These are phyloP conservation scores for Erodium maritimum DNA, from an alignment of 345 rosid species.

Conservation along the genomic window DNA sequence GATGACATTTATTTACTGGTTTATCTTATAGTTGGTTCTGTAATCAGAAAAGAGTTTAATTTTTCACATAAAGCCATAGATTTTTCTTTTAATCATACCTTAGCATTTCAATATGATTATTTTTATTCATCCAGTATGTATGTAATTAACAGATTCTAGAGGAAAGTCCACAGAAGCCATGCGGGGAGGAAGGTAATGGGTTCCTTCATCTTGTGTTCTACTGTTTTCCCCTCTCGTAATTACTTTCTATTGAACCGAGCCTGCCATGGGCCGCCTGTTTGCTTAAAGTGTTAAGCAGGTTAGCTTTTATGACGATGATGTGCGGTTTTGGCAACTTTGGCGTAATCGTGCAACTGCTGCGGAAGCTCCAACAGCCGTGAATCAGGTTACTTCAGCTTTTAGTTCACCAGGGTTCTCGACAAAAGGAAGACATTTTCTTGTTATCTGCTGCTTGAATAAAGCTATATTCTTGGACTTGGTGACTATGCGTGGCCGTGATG, in stretches of 20 bases:
- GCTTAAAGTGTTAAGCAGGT: conserved; percentile 80
- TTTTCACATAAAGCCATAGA: too few species aligned
- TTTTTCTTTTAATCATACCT: neutral
- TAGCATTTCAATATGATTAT: too few species aligned
- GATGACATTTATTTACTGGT: neutral
- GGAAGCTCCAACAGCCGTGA: conserved; percentile 81
- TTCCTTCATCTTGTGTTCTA: neutral
- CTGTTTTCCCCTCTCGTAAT: neutral
- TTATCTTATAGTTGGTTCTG: neutral
- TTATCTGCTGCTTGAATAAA: conserved; percentile 89
- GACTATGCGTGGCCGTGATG: conserved; percentile 97
- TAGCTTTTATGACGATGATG: conserved; percentile 88
- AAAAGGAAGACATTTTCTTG: conserved; percentile 92
- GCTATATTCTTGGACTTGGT: conserved; percentile 94
- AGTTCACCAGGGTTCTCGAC: conserved; percentile 79
- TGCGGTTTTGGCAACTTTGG: conserved; percentile 94
- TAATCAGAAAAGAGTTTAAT: too few species aligned
- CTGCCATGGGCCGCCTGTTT: conserved; percentile 9
- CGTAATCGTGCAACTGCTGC: conserved; percentile 88
- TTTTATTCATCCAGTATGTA: neutral
- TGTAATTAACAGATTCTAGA: conserved; percentile 36
- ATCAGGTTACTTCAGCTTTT: conserved; percentile 71
- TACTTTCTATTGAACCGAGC: neutral
- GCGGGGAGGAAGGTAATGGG: conserved; percentile 77
- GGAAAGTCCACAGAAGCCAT: conserved; percentile 91